Conservation (phyloP, 75 land plant species). For the Larix kaempferi region DNA sequence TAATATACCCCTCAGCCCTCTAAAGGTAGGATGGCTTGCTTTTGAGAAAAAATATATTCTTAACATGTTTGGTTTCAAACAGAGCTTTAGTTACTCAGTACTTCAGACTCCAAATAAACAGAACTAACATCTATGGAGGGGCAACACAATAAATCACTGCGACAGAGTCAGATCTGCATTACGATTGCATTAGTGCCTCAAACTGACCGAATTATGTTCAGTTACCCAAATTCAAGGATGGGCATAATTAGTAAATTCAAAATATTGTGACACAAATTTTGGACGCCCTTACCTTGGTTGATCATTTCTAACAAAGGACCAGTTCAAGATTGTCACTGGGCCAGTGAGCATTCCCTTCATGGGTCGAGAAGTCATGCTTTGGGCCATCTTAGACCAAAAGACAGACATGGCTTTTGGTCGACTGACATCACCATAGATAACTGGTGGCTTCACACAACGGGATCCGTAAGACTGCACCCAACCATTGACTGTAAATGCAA, state of each 20-base stretch:
- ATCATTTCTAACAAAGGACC: slow-evolving; percentile 87
- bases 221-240: not conserved
- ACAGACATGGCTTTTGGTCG: slow-evolving; percentile 90
- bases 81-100: no score
- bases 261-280: not conserved
- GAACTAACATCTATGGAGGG: no score
- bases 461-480: slow-evolving; percentile 97
- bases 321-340: slow-evolving; percentile 85
- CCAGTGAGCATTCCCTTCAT: slow-evolving; percentile 98
- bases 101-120: no score
- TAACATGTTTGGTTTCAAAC: no score
- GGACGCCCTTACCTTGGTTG: slow-evolving; percentile 61
- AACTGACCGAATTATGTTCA: not conserved
- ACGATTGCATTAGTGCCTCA: not conserved
- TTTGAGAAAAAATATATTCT: no score
- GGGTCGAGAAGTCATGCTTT: slow-evolving; percentile 71
- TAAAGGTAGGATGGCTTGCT: no score
- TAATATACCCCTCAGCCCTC: no score
- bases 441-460: slow-evolving; percentile 93
- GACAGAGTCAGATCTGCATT: slow-evolving; percentile 48
- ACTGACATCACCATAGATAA: slow-evolving; percentile 93
- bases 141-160: no score
- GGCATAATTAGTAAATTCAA: not conserved
- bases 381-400: slow-evolving; percentile 78
- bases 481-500: slow-evolving; percentile 79